Percentiles rank a stretch among this genome's conserved stretches.
phyloP scores from a whole-genome alignment of 345 rosid genomes.

The Bruguiera parviflora region DNA sequence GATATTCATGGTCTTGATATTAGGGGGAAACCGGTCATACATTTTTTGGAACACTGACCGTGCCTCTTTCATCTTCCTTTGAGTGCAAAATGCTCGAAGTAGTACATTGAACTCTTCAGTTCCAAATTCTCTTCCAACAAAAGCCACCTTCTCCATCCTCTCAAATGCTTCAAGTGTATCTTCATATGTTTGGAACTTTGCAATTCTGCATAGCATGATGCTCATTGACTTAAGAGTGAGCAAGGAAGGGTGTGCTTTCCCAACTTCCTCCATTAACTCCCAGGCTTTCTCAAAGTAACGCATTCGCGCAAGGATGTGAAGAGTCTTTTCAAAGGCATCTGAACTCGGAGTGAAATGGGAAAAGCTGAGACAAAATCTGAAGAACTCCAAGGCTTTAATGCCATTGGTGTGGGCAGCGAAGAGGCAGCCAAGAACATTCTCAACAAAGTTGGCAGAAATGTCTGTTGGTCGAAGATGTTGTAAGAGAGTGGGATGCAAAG shows the following conservation, averaged over 20 bases:
- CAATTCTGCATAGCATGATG: slow-evolving; percentile 63
- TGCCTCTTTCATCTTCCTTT: slow-evolving; percentile 81
- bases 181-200: slow-evolving; percentile 61
- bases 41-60: slow-evolving; percentile 58
- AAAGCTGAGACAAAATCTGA: slow-evolving; percentile 41
- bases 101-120: slow-evolving; percentile 75
- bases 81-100: slow-evolving; percentile 62
- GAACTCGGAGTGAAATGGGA: slow-evolving; percentile 43
- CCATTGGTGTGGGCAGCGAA: slow-evolving; percentile 88
- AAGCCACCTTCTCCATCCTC: slow-evolving; percentile 60
- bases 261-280: slow-evolving; percentile 61
- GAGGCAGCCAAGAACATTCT: slow-evolving; percentile 74
- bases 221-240: slow-evolving; percentile 75
- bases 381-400: slow-evolving; percentile 83
- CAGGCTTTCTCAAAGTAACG: slow-evolving; percentile 83
- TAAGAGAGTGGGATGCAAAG: slow-evolving; percentile 46
- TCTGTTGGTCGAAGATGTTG: slow-evolving; percentile 33
- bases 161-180: slow-evolving; percentile 64
- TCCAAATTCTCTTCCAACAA: slow-evolving; percentile 48
- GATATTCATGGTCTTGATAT: slow-evolving; percentile 76
- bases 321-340: slow-evolving; percentile 74
- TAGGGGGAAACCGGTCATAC: slow-evolving; percentile 51
- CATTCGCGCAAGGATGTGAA: slow-evolving; percentile 79
- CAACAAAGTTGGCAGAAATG: slow-evolving; percentile 45
- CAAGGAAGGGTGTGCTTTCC: slow-evolving; percentile 38